Percentiles rank a stretch among this genome's conserved stretches.
phyloP scores from a whole-genome alignment of 2,329 filamentous ascomycete genomes.

The Sclerotinia subarctica region DNA sequence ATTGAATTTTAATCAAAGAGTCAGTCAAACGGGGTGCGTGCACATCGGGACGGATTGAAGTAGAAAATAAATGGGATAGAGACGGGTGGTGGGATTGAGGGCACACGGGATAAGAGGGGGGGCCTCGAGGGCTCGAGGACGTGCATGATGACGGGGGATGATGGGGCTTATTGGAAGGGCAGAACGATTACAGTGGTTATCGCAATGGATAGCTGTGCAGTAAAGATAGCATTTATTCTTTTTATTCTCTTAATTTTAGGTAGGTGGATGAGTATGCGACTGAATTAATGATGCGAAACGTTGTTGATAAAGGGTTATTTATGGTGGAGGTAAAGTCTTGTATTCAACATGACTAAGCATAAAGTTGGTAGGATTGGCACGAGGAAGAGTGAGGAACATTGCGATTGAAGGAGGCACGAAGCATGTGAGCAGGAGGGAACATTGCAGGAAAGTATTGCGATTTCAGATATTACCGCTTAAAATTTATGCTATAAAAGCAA shows the following conservation, averaged over 20 bases:
- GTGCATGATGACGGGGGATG: neutral
- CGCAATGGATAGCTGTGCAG: neutral
- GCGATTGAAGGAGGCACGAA: neutral
- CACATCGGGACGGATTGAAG: neutral
- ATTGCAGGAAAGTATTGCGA: neutral
- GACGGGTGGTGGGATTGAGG: neutral
- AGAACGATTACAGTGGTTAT: neutral
- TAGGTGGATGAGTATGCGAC: too few relatives aligned
- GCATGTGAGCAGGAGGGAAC: neutral
- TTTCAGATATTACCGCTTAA: neutral
- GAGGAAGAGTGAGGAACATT: neutral
- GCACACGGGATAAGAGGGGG: neutral
- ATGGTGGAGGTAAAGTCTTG: neutral
- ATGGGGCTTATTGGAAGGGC: neutral
- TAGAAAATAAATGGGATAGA: neutral
- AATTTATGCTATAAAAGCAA: neutral
- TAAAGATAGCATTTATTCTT: neutral
- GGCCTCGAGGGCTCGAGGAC: neutral
- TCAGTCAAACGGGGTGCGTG: neutral
- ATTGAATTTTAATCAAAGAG: neutral
- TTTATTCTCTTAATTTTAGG: neutral
- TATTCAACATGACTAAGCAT: neutral
- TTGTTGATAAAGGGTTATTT: neutral
- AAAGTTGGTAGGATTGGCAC: neutral
- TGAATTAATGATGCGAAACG: neutral